A percentile compares a stretch with the other conserved stretches of the same genome.
These are phyloP conservation scores for Podospora tetraspora DNA, from an alignment of 495 filamentous ascomycete genomes.

Conservation along the genomic window DNA sequence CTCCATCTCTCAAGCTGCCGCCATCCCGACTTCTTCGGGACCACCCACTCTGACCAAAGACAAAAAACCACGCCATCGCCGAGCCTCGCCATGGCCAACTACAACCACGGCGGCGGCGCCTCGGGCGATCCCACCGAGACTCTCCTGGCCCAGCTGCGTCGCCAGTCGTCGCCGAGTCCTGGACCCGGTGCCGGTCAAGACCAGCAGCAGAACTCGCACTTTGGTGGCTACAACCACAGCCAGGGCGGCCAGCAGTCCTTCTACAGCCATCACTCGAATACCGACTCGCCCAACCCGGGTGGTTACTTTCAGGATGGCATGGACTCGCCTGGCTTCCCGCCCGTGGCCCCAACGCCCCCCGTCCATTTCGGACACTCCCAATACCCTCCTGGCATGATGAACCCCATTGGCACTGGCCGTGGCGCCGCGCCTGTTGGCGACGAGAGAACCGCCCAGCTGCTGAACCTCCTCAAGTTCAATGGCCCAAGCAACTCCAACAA, in stretches of 20 bases:
- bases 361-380: conserved; percentile 36
- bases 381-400: conserved; percentile 36
- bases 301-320: conserved; percentile 21
- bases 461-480: conserved; percentile 85
- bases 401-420: conserved; percentile 39
- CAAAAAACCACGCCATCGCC: background rate
- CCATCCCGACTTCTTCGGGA: conserved; percentile 1
- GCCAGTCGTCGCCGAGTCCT: conserved; percentile 32
- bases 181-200: conserved; percentile 19
- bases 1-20: background rate
- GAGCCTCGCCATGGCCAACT: conserved; percentile 37
- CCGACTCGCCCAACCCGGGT: conserved; percentile 29
- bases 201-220: conserved; percentile 25
- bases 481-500: conserved; percentile 40
- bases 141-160: conserved; percentile 34
- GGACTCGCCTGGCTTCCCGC: conserved; percentile 41
- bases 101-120: conserved; percentile 34
- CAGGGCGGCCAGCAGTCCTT: conserved; percentile 32
- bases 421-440: conserved; percentile 31
- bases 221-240: conserved; percentile 23
- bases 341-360: conserved; percentile 45
- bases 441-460: conserved; percentile 63
- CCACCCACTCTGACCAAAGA: conserved; percentile 1
- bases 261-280: conserved; percentile 32
- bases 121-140: conserved; percentile 29